Evolutionary conservation across 2,329 filamentous ascomycete species (phyloP), one percentile per base, ranked within the genome.

Genomic region (Waltergamsia citrina): DNA sequence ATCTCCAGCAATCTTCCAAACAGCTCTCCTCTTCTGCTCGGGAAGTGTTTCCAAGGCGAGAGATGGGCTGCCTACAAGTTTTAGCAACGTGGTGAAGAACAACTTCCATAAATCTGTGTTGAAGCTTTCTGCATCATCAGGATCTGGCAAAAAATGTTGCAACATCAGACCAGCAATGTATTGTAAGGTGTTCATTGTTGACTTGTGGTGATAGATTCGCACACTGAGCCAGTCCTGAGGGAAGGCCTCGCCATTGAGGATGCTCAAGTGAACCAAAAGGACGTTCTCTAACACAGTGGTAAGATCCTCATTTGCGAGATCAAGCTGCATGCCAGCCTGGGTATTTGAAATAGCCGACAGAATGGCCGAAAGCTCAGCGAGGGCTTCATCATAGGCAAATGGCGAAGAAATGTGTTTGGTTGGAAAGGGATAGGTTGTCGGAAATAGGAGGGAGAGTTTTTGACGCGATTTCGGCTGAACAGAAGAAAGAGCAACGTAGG

Each of bases 1-100:
- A 59, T 98, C 93, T 6, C 92, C 92, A 4, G 90, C 92, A 52
- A 98, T 95, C 62, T 96, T 98, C 92, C 93, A 98, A 2, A 96
- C 90, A 1, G 92, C 90, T 36, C 92, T 71, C 29, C 92, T 71
- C 62, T 96, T 98, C 60, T 98, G 92, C 55, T 98, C 93, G 0
- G 92, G 87, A 51, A 95, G 96, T 0, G 88, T 94, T 53, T 98
- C 92, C 24, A 98, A 71, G 0, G 92, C 88, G 15, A 98, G 70
- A 0, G 82, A 85, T 23, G 88, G 79, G 49, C 87, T 95, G 5
- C 85, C 85, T 3, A 98, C 85, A 4, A 96, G 78, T 50, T 85
- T 87, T 19, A 98, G 69, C 20, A 98, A 64, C 0, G 87, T 90
- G 14, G 80, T 82, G 52, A 98, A 95, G 62, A 94, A 95, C 21